A percentile compares a stretch with the other conserved stretches of the same genome.
Evolutionary conservation across 257 asterid species (phyloP).

Genomic region (Forsythia suspensa): DNA sequence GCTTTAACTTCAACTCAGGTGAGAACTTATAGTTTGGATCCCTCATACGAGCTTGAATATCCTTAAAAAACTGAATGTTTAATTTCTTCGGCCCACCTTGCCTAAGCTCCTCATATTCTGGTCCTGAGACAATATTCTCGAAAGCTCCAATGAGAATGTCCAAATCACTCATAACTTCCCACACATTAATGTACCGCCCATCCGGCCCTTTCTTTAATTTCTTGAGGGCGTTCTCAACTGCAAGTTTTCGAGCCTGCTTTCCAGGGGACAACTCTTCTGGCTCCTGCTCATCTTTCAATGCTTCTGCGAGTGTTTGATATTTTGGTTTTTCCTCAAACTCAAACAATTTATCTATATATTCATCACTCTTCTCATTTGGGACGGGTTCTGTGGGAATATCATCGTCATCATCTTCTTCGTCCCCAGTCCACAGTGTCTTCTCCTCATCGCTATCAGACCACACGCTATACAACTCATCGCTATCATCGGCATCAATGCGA

Average conservation of each 20-base stretch:
- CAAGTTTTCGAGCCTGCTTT: constrained; percentile 78
- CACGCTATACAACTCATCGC: constrained; percentile 70
- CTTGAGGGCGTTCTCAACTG: constrained; percentile 87
- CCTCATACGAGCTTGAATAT: constrained; percentile 88
- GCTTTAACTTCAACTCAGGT: constrained; percentile 82
- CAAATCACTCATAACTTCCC: constrained; percentile 97
- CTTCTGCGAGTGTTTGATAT: constrained; percentile 66
- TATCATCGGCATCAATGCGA: constrained; percentile 78
- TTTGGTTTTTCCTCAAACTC: constrained; percentile 86
- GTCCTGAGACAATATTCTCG: constrained; percentile 86
- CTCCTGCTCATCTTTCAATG: constrained; percentile 76
- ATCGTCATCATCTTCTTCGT: constrained; percentile 74
- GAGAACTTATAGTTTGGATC: constrained; percentile 88
- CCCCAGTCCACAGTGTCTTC: constrained; percentile 85
- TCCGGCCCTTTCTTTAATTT: constrained; percentile 90
- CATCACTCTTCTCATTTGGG: constrained; percentile 78
- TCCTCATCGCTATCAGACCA: constrained; percentile 86
- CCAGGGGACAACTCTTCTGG: constrained; percentile 87
- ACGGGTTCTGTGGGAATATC: constrained; percentile 72
- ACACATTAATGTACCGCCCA: constrained; percentile 82
- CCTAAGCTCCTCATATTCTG: constrained; percentile 88
- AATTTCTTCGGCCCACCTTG: constrained; percentile 85
- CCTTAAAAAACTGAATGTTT: constrained; percentile 84
- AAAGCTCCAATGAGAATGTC: constrained; percentile 87
- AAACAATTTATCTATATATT: constrained; percentile 62